A percentile compares a stretch with the other conserved stretches of the same genome.
Evolutionary conservation across 805 yeast species (phyloP).

Genomic region (Starmerella riodocensis): DNA sequence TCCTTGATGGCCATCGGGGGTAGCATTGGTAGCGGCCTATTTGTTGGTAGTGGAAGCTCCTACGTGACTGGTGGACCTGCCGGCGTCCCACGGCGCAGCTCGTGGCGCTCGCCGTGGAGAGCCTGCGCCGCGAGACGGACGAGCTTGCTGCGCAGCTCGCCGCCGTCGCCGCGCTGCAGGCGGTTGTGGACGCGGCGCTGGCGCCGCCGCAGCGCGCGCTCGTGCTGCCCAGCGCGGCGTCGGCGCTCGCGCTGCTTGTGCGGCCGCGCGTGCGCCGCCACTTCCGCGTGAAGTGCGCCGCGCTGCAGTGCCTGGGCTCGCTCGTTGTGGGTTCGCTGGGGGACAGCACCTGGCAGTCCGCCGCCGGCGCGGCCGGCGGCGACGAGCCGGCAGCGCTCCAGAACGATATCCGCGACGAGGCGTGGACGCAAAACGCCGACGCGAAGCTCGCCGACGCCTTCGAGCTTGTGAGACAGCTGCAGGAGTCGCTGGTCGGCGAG

Average conservation of each 20-base stretch:
- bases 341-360: background rate
- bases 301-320: constrained; percentile 6
- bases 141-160: constrained; percentile 17
- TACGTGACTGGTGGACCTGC: constrained; percentile 38
- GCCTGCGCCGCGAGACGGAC: constrained; percentile 17
- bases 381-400: no score
- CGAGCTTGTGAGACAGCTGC: constrained; percentile 2
- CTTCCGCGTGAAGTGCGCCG: constrained; percentile 9
- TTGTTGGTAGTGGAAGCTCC: constrained; percentile 38
- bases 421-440: constrained; percentile 8
- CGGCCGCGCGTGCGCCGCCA: constrained; percentile 12
- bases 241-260: constrained; percentile 16
- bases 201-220: constrained; percentile 13
- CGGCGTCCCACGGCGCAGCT: constrained; percentile 29
- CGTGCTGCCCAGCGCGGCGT: constrained; percentile 16
- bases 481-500: background rate
- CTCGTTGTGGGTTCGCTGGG: constrained; percentile 4
- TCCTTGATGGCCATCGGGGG: no score
- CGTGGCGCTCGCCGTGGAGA: constrained; percentile 19
- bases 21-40: constrained; percentile 48
- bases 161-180: constrained; percentile 15
- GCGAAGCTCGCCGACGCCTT: constrained; percentile 6
- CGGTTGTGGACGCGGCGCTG: constrained; percentile 7
- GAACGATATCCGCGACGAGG: constrained; percentile 2
- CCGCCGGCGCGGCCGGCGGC: background rate